A percentile compares a stretch with the other conserved stretches of the same genome.
Evolutionary conservation across 1,139 yeast genomes (phyloP).

Genomic region (Saccharomyces pastorianus): DNA sequence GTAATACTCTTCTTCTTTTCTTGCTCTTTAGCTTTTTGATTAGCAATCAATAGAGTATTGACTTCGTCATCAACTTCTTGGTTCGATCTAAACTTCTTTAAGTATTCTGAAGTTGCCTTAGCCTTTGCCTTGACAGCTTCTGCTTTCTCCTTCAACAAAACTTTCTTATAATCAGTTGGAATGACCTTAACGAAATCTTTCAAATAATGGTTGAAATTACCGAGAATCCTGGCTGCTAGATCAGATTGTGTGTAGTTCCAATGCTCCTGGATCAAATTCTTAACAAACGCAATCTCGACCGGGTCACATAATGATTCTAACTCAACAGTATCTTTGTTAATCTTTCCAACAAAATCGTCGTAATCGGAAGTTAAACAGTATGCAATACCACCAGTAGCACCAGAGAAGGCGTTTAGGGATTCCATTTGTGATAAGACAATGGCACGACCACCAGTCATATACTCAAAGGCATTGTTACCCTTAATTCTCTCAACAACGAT

Average conservation of each 20-base stretch:
- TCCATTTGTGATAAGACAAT: slow-evolving; percentile 88
- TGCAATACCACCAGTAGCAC: slow-evolving; percentile 99
- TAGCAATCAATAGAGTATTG: slow-evolving; percentile 70
- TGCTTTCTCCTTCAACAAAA: slow-evolving; percentile 68
- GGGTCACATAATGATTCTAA: slow-evolving; percentile 74
- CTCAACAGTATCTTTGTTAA: slow-evolving; percentile 77
- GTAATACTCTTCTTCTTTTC: slow-evolving; percentile 36
- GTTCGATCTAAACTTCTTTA: slow-evolving; percentile 47
- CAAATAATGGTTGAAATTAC: slow-evolving; percentile 78
- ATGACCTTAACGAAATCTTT: slow-evolving; percentile 90
- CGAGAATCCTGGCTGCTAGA: slow-evolving; percentile 74
- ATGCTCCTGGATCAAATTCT: slow-evolving; percentile 91
- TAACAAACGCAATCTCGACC: slow-evolving; percentile 84
- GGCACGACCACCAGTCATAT: slow-evolving; percentile 98
- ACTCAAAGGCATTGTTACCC: slow-evolving; percentile 98
- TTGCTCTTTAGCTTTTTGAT: slow-evolving; percentile 35
- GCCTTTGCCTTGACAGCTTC: slow-evolving; percentile 51
- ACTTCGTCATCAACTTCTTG: slow-evolving; percentile 81
- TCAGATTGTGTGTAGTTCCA: slow-evolving; percentile 91
- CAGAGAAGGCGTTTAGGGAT: slow-evolving; percentile 88
- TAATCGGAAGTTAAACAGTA: slow-evolving; percentile 86
- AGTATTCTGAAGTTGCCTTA: slow-evolving; percentile 37
- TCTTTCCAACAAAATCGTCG: slow-evolving; percentile 77
- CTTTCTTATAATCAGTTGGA: slow-evolving; percentile 86
- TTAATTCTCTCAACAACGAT: slow-evolving; percentile 89